Base-by-base conservation (phyloP, 768 basidiomycete genomes). In the Mycena chlorophos region DNA sequence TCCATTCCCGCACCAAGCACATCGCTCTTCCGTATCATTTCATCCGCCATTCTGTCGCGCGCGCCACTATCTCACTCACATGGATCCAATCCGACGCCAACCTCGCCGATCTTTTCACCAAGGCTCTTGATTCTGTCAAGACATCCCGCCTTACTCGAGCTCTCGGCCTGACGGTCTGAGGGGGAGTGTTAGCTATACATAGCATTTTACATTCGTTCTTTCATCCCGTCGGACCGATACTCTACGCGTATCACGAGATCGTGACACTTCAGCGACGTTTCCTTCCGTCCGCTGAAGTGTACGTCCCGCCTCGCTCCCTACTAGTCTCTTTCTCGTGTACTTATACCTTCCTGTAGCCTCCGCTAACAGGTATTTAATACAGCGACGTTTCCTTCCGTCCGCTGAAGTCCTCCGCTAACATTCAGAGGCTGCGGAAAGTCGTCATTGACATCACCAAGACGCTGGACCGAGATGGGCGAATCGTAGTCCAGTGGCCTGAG, bases 51-150 rank as follows among this genome's bases (percentile, higher is more conserved):
- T 39, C 60, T 62, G 70, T 78, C 65, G 71, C 71, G 62, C 64
- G 64, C 26, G 52, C 55, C 49, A 63, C 37, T n/a, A 58, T 49
- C 46, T 3, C 20, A 17, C 43, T 61, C 29, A 25, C 29, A 4
- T 66, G 63, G 39, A 48, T 55, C 34, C 65, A 65, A 13, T 69
- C 70, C 8, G 50, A 29, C 4, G 51, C 61, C 8, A 69, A 62
- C 49, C 16, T 61, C 14, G 71, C 72, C 12, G 71, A 73, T 52
- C 39, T 64, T n/a, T 53, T 73, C 30, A 73, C 69, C 13, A 73
- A 71, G 61, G 56, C 49, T 1, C 56, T 69, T 5, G 37, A 54
- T 19, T 46, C 47, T 14, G 47, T 51, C 1, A 51, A 58, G 47
- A 43, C 53, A 34, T 49, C 42, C 17, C 57, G 45, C 45, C 47